These are phyloP conservation scores for Ilex aquifolium DNA, from an alignment of 257 asterid species.

Conservation along the genomic window DNA sequence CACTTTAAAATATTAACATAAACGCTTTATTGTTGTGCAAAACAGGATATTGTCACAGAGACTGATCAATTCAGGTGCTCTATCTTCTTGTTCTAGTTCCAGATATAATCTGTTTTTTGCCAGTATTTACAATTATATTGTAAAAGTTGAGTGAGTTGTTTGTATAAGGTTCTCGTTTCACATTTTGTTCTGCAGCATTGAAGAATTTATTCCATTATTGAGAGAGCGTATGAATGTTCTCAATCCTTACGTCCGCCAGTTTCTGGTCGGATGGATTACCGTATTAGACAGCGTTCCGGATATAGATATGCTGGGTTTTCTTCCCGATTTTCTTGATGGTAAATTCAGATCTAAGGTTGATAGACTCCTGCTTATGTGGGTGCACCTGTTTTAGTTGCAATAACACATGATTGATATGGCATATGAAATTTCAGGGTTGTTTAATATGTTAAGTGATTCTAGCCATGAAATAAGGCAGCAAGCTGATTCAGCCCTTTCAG, in stretches of 20 bases:
- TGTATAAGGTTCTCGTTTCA: neutral
- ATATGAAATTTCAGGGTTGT: slow-evolving; percentile 63
- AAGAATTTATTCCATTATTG: slow-evolving; percentile 94
- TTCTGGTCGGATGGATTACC: slow-evolving; percentile 99
- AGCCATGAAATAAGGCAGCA: slow-evolving; percentile 99
- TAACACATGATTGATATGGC: slow-evolving; percentile 11
- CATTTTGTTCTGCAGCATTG: slow-evolving; percentile 53
- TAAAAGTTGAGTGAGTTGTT: slow-evolving; percentile 9
- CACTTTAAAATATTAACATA: slow-evolving; percentile 3
- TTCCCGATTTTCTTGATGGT: slow-evolving; percentile 99
- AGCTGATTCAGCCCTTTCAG: slow-evolving; percentile 99
- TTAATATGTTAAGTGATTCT: slow-evolving; percentile 95
- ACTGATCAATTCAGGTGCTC: slow-evolving; percentile 97
- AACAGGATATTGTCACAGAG: slow-evolving; percentile 98
- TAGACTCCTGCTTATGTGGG: slow-evolving; percentile 7
- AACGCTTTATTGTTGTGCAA: slow-evolving; percentile 16
- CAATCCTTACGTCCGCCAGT: slow-evolving; percentile 95
- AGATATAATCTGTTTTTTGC: neutral
- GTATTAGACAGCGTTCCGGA: slow-evolving; percentile 99
- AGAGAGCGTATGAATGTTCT: slow-evolving; percentile 98
- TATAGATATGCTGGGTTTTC: slow-evolving; percentile 98
- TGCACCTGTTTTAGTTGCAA: neutral
- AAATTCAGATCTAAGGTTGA: slow-evolving; percentile 21
- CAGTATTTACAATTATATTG: slow-evolving; percentile 15
- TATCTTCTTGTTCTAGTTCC: slow-evolving; percentile 13